Conservation (phyloP, 192 early-diverging fungal genomes). For the Backusella australiensis region DNA sequence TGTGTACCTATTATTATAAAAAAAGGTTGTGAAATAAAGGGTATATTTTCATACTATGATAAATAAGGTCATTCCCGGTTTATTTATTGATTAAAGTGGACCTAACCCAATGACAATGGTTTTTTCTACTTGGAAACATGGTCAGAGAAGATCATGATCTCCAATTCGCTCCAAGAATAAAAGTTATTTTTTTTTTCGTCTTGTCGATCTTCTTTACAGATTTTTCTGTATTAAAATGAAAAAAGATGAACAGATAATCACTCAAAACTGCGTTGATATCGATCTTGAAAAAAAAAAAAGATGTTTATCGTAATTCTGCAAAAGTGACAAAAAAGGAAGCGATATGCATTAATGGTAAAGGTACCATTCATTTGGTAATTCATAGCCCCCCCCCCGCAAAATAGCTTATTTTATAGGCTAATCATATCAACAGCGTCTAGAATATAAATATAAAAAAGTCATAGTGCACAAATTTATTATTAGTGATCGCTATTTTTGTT, state of each 20-base stretch:
- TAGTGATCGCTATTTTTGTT: background rate
- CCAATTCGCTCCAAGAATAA: background rate
- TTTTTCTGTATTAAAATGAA: background rate
- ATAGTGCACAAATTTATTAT: background rate
- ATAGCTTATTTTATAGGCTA: background rate
- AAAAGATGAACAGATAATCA: background rate
- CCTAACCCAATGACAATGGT: too few relatives aligned
- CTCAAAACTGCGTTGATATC: background rate
- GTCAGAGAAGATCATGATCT: background rate
- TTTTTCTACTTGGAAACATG: too few relatives aligned
- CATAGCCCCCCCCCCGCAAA: background rate
- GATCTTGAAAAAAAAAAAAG: background rate
- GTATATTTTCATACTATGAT: background rate
- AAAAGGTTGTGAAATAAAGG: background rate
- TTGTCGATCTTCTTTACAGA: background rate
- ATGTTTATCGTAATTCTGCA: background rate
- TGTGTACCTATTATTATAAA: too few relatives aligned
- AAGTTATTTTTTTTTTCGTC: background rate
- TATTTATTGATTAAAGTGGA: background rate
- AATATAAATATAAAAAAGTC: background rate
- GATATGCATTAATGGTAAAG: background rate
- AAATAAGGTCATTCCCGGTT: background rate
- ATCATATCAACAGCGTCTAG: background rate
- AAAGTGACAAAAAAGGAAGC: background rate
- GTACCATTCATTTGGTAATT: background rate